Conservation (phyloP, 2,329 filamentous ascomycete species). For the Colletotrichum paranaense region DNA sequence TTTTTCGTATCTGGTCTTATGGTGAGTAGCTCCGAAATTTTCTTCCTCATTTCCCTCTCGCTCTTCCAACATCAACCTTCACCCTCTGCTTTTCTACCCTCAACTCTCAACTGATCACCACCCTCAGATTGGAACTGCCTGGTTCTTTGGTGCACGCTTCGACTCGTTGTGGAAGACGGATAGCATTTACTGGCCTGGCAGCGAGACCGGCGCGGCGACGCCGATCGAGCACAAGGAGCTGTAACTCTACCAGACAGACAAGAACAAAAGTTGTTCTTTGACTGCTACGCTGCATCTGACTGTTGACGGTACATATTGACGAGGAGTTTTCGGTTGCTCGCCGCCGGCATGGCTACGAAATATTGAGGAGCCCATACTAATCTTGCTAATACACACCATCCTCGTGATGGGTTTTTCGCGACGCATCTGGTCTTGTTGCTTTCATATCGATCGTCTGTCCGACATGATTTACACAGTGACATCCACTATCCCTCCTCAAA, state of each 20-base stretch:
- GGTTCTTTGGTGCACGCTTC: slow-evolving; percentile 84
- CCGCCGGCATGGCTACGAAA: slow-evolving; percentile 21
- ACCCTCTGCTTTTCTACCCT: neutral
- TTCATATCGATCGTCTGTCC: neutral
- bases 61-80: neutral
- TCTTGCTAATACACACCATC: slow-evolving; percentile 36
- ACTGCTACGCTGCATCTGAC: slow-evolving; percentile 31
- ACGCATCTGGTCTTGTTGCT: neutral
- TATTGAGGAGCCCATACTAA: slow-evolving; percentile 33
- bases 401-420: slow-evolving; percentile 25
- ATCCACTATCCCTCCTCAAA: neutral
- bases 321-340: slow-evolving; percentile 31
- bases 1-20: slow-evolving; percentile 78
- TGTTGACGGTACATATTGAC: slow-evolving; percentile 35
- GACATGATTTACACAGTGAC: neutral
- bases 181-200: slow-evolving; percentile 33
- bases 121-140: slow-evolving; percentile 79
- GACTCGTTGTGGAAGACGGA: slow-evolving; percentile 56
- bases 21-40: slow-evolving; percentile 63
- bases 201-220: slow-evolving; percentile 25
- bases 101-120: neutral
- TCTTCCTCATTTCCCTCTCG: neutral
- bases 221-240: slow-evolving; percentile 35
- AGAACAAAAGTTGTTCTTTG: slow-evolving; percentile 25
- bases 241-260: slow-evolving; percentile 21